phyloP scores from a whole-genome alignment of 352 stramenopile species.

The Phytopythium mirpurense region DNA sequence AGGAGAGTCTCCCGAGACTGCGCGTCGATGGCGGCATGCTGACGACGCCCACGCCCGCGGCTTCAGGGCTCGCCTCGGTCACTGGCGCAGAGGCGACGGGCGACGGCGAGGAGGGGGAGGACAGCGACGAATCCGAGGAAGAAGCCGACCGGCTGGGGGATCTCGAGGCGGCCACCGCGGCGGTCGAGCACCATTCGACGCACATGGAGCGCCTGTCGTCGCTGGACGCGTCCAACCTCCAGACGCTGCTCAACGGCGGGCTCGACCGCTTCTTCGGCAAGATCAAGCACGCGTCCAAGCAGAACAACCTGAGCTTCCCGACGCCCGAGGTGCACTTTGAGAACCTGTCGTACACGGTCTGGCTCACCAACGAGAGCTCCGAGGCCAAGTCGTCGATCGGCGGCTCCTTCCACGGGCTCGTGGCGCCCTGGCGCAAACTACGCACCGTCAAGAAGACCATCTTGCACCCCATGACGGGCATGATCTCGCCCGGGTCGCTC shows the following conservation, averaged over 20 bases:
- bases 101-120: background rate
- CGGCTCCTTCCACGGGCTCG: conserved; percentile 13
- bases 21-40: background rate
- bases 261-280: conserved; percentile 51
- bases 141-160: background rate
- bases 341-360: conserved; percentile 40
- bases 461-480: conserved; percentile 63
- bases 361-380: conserved; percentile 25
- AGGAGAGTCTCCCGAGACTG: background rate
- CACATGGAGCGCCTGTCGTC: conserved; percentile 7
- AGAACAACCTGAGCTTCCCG: conserved; percentile 49
- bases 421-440: conserved; percentile 36
- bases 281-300: conserved; percentile 31
- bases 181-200: background rate
- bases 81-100: background rate
- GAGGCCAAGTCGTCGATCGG: conserved; percentile 34
- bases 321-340: conserved; percentile 58
- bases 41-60: background rate
- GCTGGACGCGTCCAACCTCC: conserved; percentile 39
- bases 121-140: background rate
- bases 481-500: conserved; percentile 53
- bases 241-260: conserved; percentile 48
- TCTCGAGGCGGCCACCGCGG: background rate
- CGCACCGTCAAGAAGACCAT: conserved; percentile 29
- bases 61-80: background rate